phyloP scores from a whole-genome alignment of 2,329 filamentous ascomycete species.

The Cercospora citrullina region DNA sequence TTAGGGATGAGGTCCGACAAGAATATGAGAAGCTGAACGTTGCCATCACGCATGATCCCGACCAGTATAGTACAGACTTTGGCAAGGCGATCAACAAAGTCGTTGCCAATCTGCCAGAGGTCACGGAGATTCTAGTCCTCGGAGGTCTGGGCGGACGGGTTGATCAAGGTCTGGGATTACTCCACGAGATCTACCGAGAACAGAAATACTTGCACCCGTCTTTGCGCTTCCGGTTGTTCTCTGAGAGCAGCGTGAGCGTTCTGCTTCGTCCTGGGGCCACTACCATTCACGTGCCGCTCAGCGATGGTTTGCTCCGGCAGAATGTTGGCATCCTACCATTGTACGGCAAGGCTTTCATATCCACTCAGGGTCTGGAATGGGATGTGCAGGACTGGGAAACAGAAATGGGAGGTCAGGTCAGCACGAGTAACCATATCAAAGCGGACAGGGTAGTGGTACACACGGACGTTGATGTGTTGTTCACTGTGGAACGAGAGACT shows the following conservation, averaged over 20 bases:
- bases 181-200: slow-evolving; percentile 75
- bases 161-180: slow-evolving; percentile 85
- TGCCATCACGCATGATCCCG: slow-evolving; percentile 66
- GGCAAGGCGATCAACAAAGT: slow-evolving; percentile 70
- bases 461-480: slow-evolving; percentile 48
- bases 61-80: slow-evolving; percentile 90
- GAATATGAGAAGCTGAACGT: slow-evolving; percentile 66
- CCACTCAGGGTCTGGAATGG: slow-evolving; percentile 82
- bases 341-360: slow-evolving; percentile 74
- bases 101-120: slow-evolving; percentile 43
- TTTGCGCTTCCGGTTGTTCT: slow-evolving; percentile 71
- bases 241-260: slow-evolving; percentile 78
- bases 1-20: slow-evolving; percentile 61
- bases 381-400: slow-evolving; percentile 80
- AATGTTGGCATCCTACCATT: slow-evolving; percentile 86
- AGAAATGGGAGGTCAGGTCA: slow-evolving; percentile 50
- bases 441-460: slow-evolving; percentile 43
- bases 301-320: slow-evolving; percentile 62
- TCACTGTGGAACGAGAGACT: slow-evolving; percentile 46
- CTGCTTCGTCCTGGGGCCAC: slow-evolving; percentile 71
- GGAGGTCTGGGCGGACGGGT: slow-evolving; percentile 87
- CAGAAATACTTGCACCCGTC: slow-evolving; percentile 44
- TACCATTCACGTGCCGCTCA: slow-evolving; percentile 62
- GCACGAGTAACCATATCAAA: slow-evolving; percentile 53
- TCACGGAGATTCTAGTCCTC: slow-evolving; percentile 65